These are phyloP conservation scores for Solanum arcanum DNA, from an alignment of 257 asterid genomes.

Conservation along the genomic window DNA sequence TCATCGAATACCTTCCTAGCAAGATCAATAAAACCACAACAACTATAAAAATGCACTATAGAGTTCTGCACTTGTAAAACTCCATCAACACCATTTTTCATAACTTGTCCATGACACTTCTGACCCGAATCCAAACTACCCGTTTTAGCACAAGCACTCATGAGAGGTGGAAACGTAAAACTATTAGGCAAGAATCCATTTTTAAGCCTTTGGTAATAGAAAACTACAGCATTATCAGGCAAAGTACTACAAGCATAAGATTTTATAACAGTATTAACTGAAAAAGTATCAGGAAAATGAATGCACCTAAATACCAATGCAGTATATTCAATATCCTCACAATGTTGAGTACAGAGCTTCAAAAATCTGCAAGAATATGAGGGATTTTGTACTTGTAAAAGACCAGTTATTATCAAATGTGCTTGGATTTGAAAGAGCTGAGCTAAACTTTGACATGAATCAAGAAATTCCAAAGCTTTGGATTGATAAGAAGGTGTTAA, in stretches of 20 bases:
- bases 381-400: slow-evolving; percentile 28
- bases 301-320: slow-evolving; percentile 34
- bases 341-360: slow-evolving; percentile 27
- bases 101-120: slow-evolving; percentile 57
- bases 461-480: slow-evolving; percentile 30
- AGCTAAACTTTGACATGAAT: slow-evolving; percentile 25
- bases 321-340: slow-evolving; percentile 20
- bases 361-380: slow-evolving; percentile 57
- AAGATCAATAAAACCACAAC: slow-evolving; percentile 27
- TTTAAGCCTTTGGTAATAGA: slow-evolving; percentile 46
- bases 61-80: slow-evolving; percentile 57
- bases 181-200: slow-evolving; percentile 45
- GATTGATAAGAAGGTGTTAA: not conserved
- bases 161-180: slow-evolving; percentile 51
- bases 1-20: slow-evolving; percentile 27
- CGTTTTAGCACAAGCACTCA: slow-evolving; percentile 53
- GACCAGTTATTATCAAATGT: slow-evolving; percentile 38
- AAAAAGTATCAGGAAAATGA: slow-evolving; percentile 43
- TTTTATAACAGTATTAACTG: slow-evolving; percentile 56
- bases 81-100: slow-evolving; percentile 50
- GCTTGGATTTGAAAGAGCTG: slow-evolving; percentile 54
- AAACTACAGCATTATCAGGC: slow-evolving; percentile 27
- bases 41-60: slow-evolving; percentile 46
- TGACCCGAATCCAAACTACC: slow-evolving; percentile 35
- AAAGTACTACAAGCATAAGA: slow-evolving; percentile 28